Evolutionary conservation across 371 early-diverging fungal genomes (phyloP), one percentile per base, ranked within the genome.

Genomic region (Furculomyces boomerangus): DNA sequence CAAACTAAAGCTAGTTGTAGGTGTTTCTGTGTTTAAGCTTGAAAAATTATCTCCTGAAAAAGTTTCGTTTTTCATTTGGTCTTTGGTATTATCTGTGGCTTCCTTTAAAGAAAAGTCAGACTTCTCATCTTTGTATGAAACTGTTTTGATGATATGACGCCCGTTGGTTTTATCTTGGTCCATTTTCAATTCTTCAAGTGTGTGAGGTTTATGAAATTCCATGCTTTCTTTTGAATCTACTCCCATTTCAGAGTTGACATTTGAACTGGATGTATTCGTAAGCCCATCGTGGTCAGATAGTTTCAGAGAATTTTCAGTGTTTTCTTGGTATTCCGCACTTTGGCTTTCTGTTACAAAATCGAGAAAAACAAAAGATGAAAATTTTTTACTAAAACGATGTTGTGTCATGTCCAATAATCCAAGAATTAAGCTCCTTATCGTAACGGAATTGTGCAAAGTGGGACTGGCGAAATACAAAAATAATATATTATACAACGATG

Each of bases 401-500:
- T 78, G 79, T 30, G 64, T 66, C 58, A 75, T 72, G 58, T 80
- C 79, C 66, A 84, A 64, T n/a, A 84, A 62, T 43, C 75, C 70
- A 37, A 83, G 55, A 22, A 50, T 56, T 39, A 86, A 71, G 30
- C 75, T 67, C 55, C 79, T 79, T 30, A 70, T 61, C 13, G 82
- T 74, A 1, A 64, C 60, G 2, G 78, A 73, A 47, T 82, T 72
- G 31, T 70, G 67, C 22, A 85, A 57, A 0, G 73, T 71, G 1
- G 76, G 72, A 0, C 83, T 76, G 14, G 76, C 67, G 49, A 79
- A 77, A 59, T 84, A 84, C 56, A 84, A 77, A 24, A 76, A 64
- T 47, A 86, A 56, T 7, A 78, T 65, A 58, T 77, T 78, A 57
- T 78, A 74, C 16, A 86, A 72, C 60, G 77, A 80, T 2, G 78